Evolutionary conservation across 495 filamentous ascomycete species (phyloP), one percentile per base, ranked within the genome.

Genomic region (Hypoxylon lenormandii): DNA sequence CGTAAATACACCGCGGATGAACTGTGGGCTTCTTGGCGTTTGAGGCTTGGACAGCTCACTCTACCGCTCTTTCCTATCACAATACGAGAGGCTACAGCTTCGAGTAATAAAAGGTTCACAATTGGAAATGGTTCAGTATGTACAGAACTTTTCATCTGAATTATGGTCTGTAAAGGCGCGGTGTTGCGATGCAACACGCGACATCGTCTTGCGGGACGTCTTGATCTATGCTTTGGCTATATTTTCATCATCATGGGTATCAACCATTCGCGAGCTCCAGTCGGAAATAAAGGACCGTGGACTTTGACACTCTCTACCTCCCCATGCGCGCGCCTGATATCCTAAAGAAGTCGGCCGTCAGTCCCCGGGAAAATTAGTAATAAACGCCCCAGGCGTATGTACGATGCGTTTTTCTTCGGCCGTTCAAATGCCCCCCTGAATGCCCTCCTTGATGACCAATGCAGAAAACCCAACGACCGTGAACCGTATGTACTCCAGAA

Each of bases 181-280:
- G 30, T 33, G 15, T 16, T 51, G 46, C 51, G 60, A 60, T 52
- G 66, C 62, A 47, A 30, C 23, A 42, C 33, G 21, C n/a, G 38
- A 53, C 68, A 66, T 48, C 58, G 23, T 59, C 52, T 55, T 46
- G 43, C 16, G 26, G 26, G 55, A 47, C 36, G 43, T 59, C 51
- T 58, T 57, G 21, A 5, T 66, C 58, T 71, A 61, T 50, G 45
- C 30, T 66, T 51, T 40, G 36, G 46, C 38, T 40, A 30, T 45
- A 26, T 15, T 50, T 50, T 71, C 68, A 62, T 66, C 61, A 70
- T 66, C 67, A 66, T 66, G 68, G 68, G 68, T 71, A 71, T 71
- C 68, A 71, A 71, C 68, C 68, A 49, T 51, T 42, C 46, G 58
- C 58, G 46, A 63, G 47, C 30, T 3, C 61, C 57, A 59, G 52